Evolutionary conservation across 768 basidiomycete species (phyloP), one percentile per base, ranked within the genome.

Genomic region (Russula virescens): DNA sequence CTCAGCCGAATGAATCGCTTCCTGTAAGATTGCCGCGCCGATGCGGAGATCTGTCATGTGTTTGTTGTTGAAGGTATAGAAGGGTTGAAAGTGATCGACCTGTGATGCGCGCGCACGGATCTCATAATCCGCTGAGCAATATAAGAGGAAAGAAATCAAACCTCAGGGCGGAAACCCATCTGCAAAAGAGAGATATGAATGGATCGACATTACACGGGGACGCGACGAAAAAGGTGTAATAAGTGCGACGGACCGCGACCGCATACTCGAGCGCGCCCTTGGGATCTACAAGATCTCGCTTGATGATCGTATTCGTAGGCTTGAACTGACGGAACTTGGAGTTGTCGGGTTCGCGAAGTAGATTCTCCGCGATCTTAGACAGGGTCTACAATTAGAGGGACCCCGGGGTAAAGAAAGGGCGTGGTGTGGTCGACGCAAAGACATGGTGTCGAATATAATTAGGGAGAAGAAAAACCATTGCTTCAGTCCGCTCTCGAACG

Each of bases 241-340:
- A 40, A 28, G 28, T 43, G 19, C 35, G 42, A 79, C 87, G 73
- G 34, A 89, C 91, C 69, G 82, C 88, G 46, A 89, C 78, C 0
- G 88, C 89, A 75, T 88, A 93, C 71, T 94, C 91, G 43, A 94
- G 74, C 0, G 88, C 79, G 3, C 91, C 88, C 73, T 76, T 87
- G 83, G 16, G 83, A 45, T 90, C 81, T 18, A 94, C 79, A 34
- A 93, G 71, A 63, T 83, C 75, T 18, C 80, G 78, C 75, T 88
- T 81, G 76, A 92, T 88, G 23, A 75, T 75, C 35, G 70, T 72
- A 68, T 94, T 94, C 16, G 88, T 91, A 7, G 82, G 77, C 74
- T 91, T 93, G 80, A 93, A 90, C 66, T 78, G 78, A 62, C 81
- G 81, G 66, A 78, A 94, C 73, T 87, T 91, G 23, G 78, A 75